Evolutionary conservation across 345 rosid species (phyloP).

Genomic region (Pseudoturritis turrita): DNA sequence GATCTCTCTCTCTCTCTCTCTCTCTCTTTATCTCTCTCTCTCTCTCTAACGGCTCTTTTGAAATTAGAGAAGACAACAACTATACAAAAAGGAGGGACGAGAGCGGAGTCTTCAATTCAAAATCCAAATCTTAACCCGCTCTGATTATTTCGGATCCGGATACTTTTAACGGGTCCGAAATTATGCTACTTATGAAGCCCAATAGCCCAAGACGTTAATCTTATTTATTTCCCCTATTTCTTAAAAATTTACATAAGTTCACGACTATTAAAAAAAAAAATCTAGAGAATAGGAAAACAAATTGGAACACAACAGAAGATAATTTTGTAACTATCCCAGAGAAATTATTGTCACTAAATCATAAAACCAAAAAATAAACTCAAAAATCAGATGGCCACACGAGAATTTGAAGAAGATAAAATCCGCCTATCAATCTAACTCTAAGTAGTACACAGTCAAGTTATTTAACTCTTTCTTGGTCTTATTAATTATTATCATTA

Average conservation of each 20-base stretch:
- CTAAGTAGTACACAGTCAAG: slow-evolving; percentile 24
- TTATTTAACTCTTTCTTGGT: slow-evolving; percentile 6
- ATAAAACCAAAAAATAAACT: background rate
- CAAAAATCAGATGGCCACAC: slow-evolving; percentile 7
- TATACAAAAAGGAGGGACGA: slow-evolving; percentile 25
- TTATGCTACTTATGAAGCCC: background rate
- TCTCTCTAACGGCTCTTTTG: slow-evolving; percentile 36
- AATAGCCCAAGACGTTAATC: background rate
- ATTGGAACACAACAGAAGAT: background rate
- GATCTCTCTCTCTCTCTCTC: slow-evolving; percentile 7
- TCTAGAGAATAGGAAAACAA: too few species aligned
- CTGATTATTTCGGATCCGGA: slow-evolving; percentile 1
- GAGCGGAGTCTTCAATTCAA: slow-evolving; percentile 38
- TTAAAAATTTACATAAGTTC: too few species aligned
- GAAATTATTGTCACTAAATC: background rate
- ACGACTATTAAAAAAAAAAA: too few species aligned
- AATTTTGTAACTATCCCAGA: background rate
- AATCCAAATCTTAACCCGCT: slow-evolving; percentile 18
- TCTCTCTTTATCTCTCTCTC: background rate
- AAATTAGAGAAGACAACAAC: background rate
- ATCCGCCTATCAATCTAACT: background rate
- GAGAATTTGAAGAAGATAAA: background rate
- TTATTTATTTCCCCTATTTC: too few species aligned
- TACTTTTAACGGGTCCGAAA: background rate
- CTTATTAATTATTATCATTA: slow-evolving; percentile 3